Evolutionary conservation across 78 protist genomes (phyloP).

Genomic region (Anaeramoeba flamelloides): DNA sequence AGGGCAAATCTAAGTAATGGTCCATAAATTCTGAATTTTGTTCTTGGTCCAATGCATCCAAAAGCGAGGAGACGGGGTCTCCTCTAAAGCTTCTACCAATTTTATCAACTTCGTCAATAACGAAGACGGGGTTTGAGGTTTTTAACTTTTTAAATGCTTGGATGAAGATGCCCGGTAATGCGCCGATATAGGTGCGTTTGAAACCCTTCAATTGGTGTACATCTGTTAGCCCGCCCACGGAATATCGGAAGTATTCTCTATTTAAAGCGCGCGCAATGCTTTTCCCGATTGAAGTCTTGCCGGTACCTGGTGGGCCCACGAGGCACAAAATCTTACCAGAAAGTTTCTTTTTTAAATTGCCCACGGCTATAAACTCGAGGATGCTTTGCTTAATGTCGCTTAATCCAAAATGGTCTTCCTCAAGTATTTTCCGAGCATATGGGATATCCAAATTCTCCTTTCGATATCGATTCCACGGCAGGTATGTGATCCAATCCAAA

Average conservation of each 20-base stretch:
- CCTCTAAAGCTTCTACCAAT: slow-evolving; percentile 43
- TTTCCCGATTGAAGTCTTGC: slow-evolving; percentile 46
- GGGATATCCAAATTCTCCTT: not conserved
- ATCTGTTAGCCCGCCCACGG: slow-evolving; percentile 79
- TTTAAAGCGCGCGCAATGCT: slow-evolving; percentile 42
- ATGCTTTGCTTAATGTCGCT: slow-evolving; percentile 78
- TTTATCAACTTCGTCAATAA: slow-evolving; percentile 85
- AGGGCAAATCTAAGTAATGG: slow-evolving; percentile 63
- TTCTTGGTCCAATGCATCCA: slow-evolving; percentile 85
- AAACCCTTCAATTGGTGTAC: slow-evolving; percentile 84
- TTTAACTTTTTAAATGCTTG: slow-evolving; percentile 52
- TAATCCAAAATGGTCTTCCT: slow-evolving; percentile 67
- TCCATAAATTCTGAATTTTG: slow-evolving; percentile 77
- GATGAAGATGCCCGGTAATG: slow-evolving; percentile 88
- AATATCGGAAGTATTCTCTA: not conserved
- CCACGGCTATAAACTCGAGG: slow-evolving; percentile 76
- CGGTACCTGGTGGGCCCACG: slow-evolving; percentile 75
- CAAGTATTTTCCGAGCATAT: slow-evolving; percentile 17
- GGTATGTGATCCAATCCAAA: slow-evolving; percentile 76
- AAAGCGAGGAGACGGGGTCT: slow-evolving; percentile 76
- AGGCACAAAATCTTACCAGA: slow-evolving; percentile 76
- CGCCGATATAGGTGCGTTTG: slow-evolving; percentile 78
- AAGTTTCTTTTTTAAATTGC: slow-evolving; percentile 32
- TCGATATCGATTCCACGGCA: slow-evolving; percentile 60
- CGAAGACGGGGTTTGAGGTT: slow-evolving; percentile 71